Evolutionary conservation across 2,329 filamentous ascomycete species (phyloP).

Genomic region (Elsinoe arachidis): DNA sequence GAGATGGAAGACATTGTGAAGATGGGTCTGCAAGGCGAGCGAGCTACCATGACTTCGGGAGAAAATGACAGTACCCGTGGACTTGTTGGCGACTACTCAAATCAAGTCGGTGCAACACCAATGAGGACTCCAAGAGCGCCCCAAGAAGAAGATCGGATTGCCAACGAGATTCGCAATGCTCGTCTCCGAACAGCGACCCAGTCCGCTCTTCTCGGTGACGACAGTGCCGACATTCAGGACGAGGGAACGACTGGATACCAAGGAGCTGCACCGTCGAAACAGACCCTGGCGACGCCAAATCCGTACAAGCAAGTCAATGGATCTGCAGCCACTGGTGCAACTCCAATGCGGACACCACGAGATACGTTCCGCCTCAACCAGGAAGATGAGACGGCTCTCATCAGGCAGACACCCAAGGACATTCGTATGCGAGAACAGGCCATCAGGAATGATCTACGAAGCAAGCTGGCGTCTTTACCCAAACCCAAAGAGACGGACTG

Average conservation of each 20-base stretch:
- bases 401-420: constrained; percentile 69
- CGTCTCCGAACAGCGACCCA: constrained; percentile 86
- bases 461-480: constrained; percentile 71
- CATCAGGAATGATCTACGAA: constrained; percentile 58
- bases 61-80: constrained; percentile 81
- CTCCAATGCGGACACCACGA: constrained; percentile 77
- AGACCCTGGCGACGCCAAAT: constrained; percentile 84
- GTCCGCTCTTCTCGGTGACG: constrained; percentile 84
- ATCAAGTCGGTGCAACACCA: constrained; percentile 70
- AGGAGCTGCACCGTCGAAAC: constrained; percentile 69
- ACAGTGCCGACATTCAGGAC: constrained; percentile 83
- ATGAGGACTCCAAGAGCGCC: constrained; percentile 88
- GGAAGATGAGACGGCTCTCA: constrained; percentile 57
- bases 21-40: constrained; percentile 90
- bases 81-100: constrained; percentile 77
- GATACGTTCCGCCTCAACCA: constrained; percentile 80
- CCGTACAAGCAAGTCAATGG: constrained; percentile 57
- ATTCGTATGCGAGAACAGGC: constrained; percentile 62
- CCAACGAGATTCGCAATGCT: constrained; percentile 94
- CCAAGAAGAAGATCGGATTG: constrained; percentile 87
- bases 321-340: constrained; percentile 61
- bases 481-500: constrained; percentile 90
- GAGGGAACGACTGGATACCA: constrained; percentile 79
- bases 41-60: constrained; percentile 65
- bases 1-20: constrained; percentile 98